A percentile compares a stretch with the other conserved stretches of the same genome.
Evolutionary conservation across 805 yeast species (phyloP).

Genomic region (Ogataea glucozyma): DNA sequence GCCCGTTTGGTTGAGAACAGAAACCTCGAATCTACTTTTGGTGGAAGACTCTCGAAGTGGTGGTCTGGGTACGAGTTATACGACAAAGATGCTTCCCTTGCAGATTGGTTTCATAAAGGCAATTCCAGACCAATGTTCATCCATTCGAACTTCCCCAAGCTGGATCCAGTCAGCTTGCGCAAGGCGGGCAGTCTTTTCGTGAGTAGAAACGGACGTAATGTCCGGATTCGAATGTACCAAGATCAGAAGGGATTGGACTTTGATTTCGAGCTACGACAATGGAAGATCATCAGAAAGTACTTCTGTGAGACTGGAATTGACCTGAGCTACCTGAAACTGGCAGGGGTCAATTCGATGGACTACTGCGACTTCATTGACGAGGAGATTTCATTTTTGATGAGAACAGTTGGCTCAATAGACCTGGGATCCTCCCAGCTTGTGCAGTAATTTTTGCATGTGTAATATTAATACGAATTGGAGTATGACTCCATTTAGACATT

Average conservation of each 20-base stretch:
- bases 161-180: conserved; percentile 45
- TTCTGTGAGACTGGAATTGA: conserved; percentile 32
- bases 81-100: conserved; percentile 19
- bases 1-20: conserved; percentile 6
- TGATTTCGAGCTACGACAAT: conserved; percentile 62
- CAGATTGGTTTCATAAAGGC: conserved; percentile 26
- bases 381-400: conserved; percentile 47
- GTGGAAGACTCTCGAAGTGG: conserved; percentile 17
- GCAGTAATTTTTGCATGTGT: too few relatives aligned
- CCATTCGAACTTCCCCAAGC: conserved; percentile 56
- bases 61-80: conserved; percentile 16
- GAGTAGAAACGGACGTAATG: conserved; percentile 13
- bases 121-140: conserved; percentile 41
- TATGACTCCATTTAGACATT: too few relatives aligned
- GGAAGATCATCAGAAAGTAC: conserved; percentile 50
- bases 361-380: conserved; percentile 52
- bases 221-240: conserved; percentile 31
- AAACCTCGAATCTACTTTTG: conserved; percentile 7
- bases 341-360: conserved; percentile 35
- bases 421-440: conserved; percentile 1
- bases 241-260: conserved; percentile 37
- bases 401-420: conserved; percentile 17
- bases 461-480: not conserved
- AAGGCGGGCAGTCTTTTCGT: conserved; percentile 37
- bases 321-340: conserved; percentile 26